Conservation (phyloP, 352 stramenopile species). For the Thalassiosira hispida region DNA sequence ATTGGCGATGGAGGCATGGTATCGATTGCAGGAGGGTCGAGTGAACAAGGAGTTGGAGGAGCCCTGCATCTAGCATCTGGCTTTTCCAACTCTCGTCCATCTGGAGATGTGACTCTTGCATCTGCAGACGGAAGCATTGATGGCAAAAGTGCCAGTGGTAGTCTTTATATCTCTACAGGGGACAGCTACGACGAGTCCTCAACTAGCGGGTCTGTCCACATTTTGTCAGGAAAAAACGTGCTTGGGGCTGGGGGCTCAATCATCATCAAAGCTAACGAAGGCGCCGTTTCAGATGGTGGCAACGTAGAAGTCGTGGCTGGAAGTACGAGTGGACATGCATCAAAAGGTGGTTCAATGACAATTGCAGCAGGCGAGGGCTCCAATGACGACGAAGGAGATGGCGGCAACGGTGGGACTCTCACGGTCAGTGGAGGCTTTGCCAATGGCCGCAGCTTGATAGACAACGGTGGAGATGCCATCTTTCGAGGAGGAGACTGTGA, state of each 20-base stretch:
- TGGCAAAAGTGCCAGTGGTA: constrained; percentile 30
- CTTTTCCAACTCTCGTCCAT: constrained; percentile 53
- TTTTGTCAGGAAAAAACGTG: constrained; percentile 68
- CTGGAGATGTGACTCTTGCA: constrained; percentile 41
- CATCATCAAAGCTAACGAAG: constrained; percentile 59
- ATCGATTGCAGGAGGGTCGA: constrained; percentile 75
- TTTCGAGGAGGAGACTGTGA: constrained; percentile 63
- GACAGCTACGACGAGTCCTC: constrained; percentile 64
- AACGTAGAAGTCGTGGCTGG: constrained; percentile 63
- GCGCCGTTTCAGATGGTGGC: constrained; percentile 56
- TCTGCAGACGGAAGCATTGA: constrained; percentile 39
- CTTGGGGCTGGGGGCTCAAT: constrained; percentile 72
- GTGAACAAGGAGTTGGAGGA: constrained; percentile 81
- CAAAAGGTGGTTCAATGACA: constrained; percentile 50
- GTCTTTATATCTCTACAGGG: constrained; percentile 75
- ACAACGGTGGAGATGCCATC: constrained; percentile 62
- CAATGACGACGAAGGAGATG: constrained; percentile 66
- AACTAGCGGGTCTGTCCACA: constrained; percentile 61
- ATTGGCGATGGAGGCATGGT: constrained; percentile 75
- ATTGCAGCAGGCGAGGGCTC: constrained; percentile 55
- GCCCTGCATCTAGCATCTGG: constrained; percentile 83
- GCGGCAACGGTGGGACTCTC: constrained; percentile 71
- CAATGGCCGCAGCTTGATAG: constrained; percentile 54
- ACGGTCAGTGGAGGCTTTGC: constrained; percentile 61
- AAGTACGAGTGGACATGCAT: constrained; percentile 41